Evolutionary conservation across 805 yeast species (phyloP).

Genomic region (Wickerhamomyces chaumierensis): DNA sequence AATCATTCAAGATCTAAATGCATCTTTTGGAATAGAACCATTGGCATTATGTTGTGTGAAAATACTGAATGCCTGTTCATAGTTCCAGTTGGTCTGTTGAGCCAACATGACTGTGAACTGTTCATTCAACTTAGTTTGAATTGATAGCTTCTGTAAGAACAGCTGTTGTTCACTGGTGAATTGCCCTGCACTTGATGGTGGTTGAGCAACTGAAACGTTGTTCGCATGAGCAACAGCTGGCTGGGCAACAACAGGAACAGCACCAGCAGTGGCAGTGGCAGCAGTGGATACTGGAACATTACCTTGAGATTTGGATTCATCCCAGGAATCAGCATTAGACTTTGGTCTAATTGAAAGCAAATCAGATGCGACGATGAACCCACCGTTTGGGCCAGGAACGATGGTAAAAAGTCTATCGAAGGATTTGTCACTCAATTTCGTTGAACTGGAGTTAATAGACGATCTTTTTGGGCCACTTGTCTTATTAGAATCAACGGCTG

Average conservation of each 20-base stretch:
- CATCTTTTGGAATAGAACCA: slow-evolving; percentile 20
- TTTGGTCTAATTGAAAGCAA: slow-evolving; percentile 55
- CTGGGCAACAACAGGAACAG: slow-evolving; percentile 1
- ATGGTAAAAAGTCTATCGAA: slow-evolving; percentile 81
- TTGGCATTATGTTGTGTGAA: slow-evolving; percentile 47
- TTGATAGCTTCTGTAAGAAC: slow-evolving; percentile 49
- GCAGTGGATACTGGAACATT: slow-evolving; percentile 1
- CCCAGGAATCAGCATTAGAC: slow-evolving; percentile 50
- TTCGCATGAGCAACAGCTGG: no score
- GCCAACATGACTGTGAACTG: slow-evolving; percentile 75
- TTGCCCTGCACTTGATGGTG: slow-evolving; percentile 6
- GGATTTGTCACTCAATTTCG: slow-evolving; percentile 47
- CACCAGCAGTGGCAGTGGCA: slow-evolving; percentile 5
- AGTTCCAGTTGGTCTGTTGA: slow-evolving; percentile 82
- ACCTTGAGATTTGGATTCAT: slow-evolving; percentile 6
- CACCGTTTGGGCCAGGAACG: slow-evolving; percentile 50
- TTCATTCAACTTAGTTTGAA: slow-evolving; percentile 66
- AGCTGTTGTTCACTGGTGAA: slow-evolving; percentile 48
- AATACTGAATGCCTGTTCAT: slow-evolving; percentile 52
- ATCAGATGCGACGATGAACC: slow-evolving; percentile 83
- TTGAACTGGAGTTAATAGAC: slow-evolving; percentile 16
- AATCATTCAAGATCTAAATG: slow-evolving; percentile 7
- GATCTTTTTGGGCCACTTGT: slow-evolving; percentile 10
- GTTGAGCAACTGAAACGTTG: slow-evolving; percentile 10
- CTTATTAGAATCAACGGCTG: slow-evolving; percentile 26